phyloP scores from a whole-genome alignment of 805 yeast species.

The Suhomyces pyralidae region DNA sequence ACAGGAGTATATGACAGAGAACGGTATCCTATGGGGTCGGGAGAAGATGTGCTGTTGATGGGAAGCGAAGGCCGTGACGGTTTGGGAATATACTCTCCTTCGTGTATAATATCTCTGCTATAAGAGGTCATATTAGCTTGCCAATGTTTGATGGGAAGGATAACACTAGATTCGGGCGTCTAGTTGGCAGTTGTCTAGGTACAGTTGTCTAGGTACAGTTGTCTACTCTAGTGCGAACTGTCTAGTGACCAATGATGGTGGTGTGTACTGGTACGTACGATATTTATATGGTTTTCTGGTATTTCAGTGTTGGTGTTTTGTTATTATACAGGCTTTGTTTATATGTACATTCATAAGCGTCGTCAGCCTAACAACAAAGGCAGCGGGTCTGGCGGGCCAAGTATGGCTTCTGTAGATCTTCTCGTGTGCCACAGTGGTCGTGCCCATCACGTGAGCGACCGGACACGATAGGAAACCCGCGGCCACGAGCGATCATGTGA shows the following conservation, averaged over 20 bases:
- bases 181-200: no score
- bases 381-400: neutral
- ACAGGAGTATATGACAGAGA: conserved; percentile 19
- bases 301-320: neutral
- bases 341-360: neutral
- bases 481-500: neutral
- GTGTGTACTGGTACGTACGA: no score
- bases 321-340: neutral
- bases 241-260: neutral
- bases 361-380: neutral
- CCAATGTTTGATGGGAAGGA: no score
- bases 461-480: neutral
- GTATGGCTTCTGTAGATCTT: neutral
- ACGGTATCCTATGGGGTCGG: conserved; percentile 12
- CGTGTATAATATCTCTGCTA: conserved; percentile 22
- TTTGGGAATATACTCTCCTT: conserved; percentile 30
- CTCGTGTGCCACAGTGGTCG: neutral
- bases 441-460: neutral
- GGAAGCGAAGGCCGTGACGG: conserved; percentile 28
- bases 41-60: conserved; percentile 20
- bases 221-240: neutral
- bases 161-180: no score
- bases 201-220: neutral
- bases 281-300: no score
- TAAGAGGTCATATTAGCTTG: neutral